Percentiles rank a stretch among this genome's conserved stretches.
Evolutionary conservation across 2,329 filamentous ascomycete species (phyloP).

Genomic region (Cladosporium sp.): DNA sequence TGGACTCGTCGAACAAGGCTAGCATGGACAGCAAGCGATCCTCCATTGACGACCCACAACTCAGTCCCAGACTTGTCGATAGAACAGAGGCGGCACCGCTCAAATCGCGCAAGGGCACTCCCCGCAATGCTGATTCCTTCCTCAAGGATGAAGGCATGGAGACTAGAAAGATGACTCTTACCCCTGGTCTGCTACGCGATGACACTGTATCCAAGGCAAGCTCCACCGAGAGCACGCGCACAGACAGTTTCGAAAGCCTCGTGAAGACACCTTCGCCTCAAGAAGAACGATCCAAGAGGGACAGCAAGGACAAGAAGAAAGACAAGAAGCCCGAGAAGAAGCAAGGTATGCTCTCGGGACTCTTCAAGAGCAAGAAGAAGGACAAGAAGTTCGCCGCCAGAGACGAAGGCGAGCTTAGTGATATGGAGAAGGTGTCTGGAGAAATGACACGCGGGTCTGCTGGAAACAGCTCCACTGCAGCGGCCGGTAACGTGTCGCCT

Average conservation of each 20-base stretch:
- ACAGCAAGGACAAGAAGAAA: slow-evolving; percentile 71
- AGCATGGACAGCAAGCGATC: slow-evolving; percentile 19
- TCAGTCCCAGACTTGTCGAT: slow-evolving; percentile 36
- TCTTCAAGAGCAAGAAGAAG: slow-evolving; percentile 67
- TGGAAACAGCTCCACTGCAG: background rate
- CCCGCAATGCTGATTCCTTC: slow-evolving; percentile 92
- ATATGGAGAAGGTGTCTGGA: slow-evolving; percentile 34
- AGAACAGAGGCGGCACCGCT: slow-evolving; percentile 38
- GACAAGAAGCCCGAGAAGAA: slow-evolving; percentile 78
- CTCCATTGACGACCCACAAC: slow-evolving; percentile 32
- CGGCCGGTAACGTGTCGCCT: slow-evolving; percentile 10
- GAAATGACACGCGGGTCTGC: slow-evolving; percentile 30
- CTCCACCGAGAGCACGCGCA: slow-evolving; percentile 48
- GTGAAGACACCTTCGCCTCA: slow-evolving; percentile 65
- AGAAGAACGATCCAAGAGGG: slow-evolving; percentile 62
- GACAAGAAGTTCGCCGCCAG: slow-evolving; percentile 56
- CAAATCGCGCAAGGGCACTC: slow-evolving; percentile 78
- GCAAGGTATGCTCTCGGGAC: slow-evolving; percentile 71
- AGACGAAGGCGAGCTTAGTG: slow-evolving; percentile 38
- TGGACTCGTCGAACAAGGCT: slow-evolving; percentile 12
- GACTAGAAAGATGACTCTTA: slow-evolving; percentile 95
- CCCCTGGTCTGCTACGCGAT: slow-evolving; percentile 86
- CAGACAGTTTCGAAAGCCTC: slow-evolving; percentile 71
- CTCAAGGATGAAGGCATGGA: slow-evolving; percentile 95
- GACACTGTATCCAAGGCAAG: slow-evolving; percentile 53